Conservation (phyloP, 768 basidiomycete genomes). For the Cystobasidium tubakii region DNA sequence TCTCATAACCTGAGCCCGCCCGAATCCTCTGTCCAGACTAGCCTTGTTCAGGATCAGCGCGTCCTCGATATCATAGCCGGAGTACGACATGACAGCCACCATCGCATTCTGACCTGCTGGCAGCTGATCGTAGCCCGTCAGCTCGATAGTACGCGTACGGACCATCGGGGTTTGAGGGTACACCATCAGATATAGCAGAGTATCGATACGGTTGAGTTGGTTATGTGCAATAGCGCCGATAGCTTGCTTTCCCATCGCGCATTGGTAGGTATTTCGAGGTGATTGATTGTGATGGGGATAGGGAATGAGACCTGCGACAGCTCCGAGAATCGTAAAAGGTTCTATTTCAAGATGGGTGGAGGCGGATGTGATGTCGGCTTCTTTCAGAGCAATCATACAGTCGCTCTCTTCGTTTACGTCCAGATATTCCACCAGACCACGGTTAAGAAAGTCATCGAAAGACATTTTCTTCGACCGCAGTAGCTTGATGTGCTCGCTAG, state of each 20-base stretch:
- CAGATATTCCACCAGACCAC: constrained; percentile 92
- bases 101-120: constrained; percentile 98
- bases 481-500: constrained; percentile 71
- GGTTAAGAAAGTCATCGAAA: constrained; percentile 88
- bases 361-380: constrained; percentile 68
- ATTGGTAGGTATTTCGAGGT: constrained; percentile 98
- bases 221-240: constrained; percentile 98
- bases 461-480: constrained; percentile 69
- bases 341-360: constrained; percentile 98
- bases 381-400: constrained; percentile 89
- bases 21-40: constrained; percentile 93
- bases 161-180: constrained; percentile 99
- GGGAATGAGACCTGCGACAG: constrained; percentile 95
- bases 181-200: constrained; percentile 90
- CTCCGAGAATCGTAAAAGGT: constrained; percentile 93
- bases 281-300: constrained; percentile 99
- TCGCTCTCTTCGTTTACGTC: constrained; percentile 99
- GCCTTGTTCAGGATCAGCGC: constrained; percentile 95
- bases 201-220: constrained; percentile 95
- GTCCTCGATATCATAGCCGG: constrained; percentile 99
- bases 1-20: constrained; percentile 91
- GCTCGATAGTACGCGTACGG: constrained; percentile 95
- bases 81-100: constrained; percentile 98
- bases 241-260: constrained; percentile 99
- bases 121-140: constrained; percentile 90